Conservation (phyloP, 805 yeast species). For the Ogataea nitratoaversa region DNA sequence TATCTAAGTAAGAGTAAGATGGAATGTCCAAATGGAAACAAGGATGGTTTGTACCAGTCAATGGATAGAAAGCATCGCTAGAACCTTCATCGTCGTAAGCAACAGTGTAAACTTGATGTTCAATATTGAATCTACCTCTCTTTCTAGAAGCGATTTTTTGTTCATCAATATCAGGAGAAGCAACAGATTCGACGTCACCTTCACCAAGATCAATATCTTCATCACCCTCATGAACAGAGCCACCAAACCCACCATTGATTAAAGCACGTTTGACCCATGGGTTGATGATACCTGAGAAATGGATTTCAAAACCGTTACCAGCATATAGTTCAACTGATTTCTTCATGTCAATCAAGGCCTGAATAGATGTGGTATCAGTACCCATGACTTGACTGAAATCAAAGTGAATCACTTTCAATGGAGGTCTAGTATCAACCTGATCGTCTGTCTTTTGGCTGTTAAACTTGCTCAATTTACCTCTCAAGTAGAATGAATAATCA, state of each 20-base stretch:
- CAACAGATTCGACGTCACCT: conserved; percentile 2
- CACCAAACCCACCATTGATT: conserved; percentile 72
- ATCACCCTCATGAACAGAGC: conserved; percentile 10
- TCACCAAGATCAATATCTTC: conserved; percentile 1
- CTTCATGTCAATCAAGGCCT: conserved; percentile 70
- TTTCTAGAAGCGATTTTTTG: conserved; percentile 10
- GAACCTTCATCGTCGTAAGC: conserved; percentile 9
- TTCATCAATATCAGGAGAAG: conserved; percentile 24
- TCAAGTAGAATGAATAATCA: conserved; percentile 24
- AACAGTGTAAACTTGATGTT: conserved; percentile 18
- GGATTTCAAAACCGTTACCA: conserved; percentile 82
- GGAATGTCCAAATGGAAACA: conserved; percentile 81
- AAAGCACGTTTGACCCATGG: conserved; percentile 86
- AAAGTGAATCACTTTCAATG: conserved; percentile 65
- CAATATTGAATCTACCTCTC: conserved; percentile 11
- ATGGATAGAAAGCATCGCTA: conserved; percentile 34
- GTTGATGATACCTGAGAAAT: conserved; percentile 77
- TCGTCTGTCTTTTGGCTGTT: conserved; percentile 15
- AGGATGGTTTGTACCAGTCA: conserved; percentile 63
- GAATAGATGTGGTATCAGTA: conserved; percentile 76
- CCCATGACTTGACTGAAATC: conserved; percentile 78
- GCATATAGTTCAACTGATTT: conserved; percentile 70
- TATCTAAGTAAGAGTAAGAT: conserved; percentile 32
- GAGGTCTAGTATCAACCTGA: conserved; percentile 54
- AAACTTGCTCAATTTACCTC: conserved; percentile 18